Conservation (phyloP, 2,329 filamentous ascomycete species). For the Colletotrichum sojae region DNA sequence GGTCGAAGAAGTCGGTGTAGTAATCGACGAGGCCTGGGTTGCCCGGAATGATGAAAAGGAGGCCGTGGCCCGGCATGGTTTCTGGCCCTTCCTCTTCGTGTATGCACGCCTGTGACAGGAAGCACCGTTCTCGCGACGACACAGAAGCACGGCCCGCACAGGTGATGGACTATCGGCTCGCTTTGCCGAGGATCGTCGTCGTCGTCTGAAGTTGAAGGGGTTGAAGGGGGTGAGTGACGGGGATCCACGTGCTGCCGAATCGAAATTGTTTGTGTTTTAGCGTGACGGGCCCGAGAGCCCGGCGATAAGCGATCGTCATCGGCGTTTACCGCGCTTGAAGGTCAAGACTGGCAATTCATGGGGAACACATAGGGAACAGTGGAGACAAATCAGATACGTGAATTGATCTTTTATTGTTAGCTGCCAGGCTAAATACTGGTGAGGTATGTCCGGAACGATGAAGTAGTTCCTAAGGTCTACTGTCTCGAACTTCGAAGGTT, state of each 20-base stretch:
- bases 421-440: too few relatives aligned
- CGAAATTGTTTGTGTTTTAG: slow-evolving; percentile 10
- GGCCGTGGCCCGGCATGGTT: slow-evolving; percentile 50
- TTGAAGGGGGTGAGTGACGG: slow-evolving; percentile 9
- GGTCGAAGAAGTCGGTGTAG: slow-evolving; percentile 76
- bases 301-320: slow-evolving; percentile 16
- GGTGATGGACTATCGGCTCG: slow-evolving; percentile 14
- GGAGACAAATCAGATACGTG: too few relatives aligned
- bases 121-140: neutral
- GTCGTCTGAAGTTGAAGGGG: slow-evolving; percentile 29
- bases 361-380: too few relatives aligned
- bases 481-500: too few relatives aligned
- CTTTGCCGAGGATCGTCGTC: neutral
- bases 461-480: too few relatives aligned
- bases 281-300: neutral
- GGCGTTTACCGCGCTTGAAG: slow-evolving; percentile 23
- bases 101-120: slow-evolving; percentile 16
- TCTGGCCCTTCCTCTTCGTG: neutral
- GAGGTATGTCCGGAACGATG: too few relatives aligned
- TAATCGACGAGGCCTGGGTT: slow-evolving; percentile 84
- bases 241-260: slow-evolving; percentile 14
- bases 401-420: too few relatives aligned
- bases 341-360: too few relatives aligned
- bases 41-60: slow-evolving; percentile 82
- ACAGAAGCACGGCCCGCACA: slow-evolving; percentile 36